Evolutionary conservation across 2,329 filamentous ascomycete species (phyloP), one percentile per base, ranked within the genome.

Genomic region (Hypoxylon sp.): DNA sequence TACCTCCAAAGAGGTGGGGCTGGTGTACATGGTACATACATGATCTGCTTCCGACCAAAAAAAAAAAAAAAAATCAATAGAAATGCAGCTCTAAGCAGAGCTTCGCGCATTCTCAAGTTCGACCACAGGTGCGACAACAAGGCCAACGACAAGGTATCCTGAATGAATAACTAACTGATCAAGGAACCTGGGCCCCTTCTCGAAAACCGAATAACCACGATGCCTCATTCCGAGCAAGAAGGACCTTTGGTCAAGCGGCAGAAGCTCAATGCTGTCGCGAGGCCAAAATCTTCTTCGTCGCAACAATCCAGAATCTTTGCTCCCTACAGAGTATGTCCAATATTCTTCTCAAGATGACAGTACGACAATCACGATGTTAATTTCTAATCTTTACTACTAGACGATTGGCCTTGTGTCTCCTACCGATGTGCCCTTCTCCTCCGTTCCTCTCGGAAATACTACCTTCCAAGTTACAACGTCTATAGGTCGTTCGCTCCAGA

Each of bases 401-500:
- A 97, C 94, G 42, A 85, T 99, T 64, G 95, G 95, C 13, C 82
- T 99, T 26, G 92, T 99, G 1, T 97, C 95, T 4, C 92, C 95
- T 0, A 97, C 94, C 2, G 78, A 82, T 45, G 92, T 97, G 0
- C 94, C 95, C 0, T 98, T 99, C 72, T 93, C 94, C 2, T 89
- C 90, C 4, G 84, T 96, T 26, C 90, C 94, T 0, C 81, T 97
- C 13, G 95, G 95, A 55, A 97, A 96, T 77, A 94, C 91, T 0
- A 96, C 92, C 3, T 99, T 97, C 72, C 95, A 99, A 74, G 92
- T 99, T 75, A 98, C 95, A 27, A 99, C 95, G 24, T 98, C 92
- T 0, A 90, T 96, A 60, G 95, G 94, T 62, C 86, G 88, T 69
- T 91, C 89, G 57, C 83, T 99, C 42, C 95, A 99, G 76, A 99